A percentile compares a stretch with the other conserved stretches of the same genome.
Evolutionary conservation across 2,329 filamentous ascomycete species (phyloP).

Genomic region (Blastomyces percursus): DNA sequence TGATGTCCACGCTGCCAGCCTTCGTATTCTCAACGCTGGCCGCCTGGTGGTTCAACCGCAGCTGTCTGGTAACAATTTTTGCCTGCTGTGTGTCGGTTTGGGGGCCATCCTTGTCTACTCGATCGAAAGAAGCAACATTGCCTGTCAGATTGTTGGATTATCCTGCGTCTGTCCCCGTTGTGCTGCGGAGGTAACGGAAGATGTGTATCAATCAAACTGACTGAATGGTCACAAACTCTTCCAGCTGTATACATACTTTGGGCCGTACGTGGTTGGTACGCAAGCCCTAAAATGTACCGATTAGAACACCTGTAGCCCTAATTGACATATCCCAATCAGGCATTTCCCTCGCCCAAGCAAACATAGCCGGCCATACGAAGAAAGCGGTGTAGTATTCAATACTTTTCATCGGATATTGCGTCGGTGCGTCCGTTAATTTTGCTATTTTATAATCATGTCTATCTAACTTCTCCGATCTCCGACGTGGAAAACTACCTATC

Average conservation of each 20-base stretch:
- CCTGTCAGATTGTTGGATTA: conserved; percentile 31
- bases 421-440: conserved; percentile 17
- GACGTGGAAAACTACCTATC: neutral
- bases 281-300: neutral
- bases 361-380: conserved; percentile 32
- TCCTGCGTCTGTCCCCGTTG: conserved; percentile 21
- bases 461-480: neutral
- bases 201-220: neutral
- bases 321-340: neutral
- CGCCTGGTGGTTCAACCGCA: conserved; percentile 22
- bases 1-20: conserved; percentile 26
- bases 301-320: conserved; percentile 1
- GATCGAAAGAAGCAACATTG: conserved; percentile 25
- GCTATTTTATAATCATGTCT: neutral
- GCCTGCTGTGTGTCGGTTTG: conserved; percentile 24
- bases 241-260: conserved; percentile 32
- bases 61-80: conserved; percentile 23
- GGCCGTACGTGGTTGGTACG: conserved; percentile 22
- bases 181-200: neutral
- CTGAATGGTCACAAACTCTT: neutral
- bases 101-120: conserved; percentile 23
- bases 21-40: conserved; percentile 23
- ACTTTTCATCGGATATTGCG: conserved; percentile 31
- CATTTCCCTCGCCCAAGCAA: conserved; percentile 18
- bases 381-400: conserved; percentile 32